These are phyloP conservation scores for Phytophthora pluvialis DNA, from an alignment of 352 stramenopile genomes.

Conservation along the genomic window DNA sequence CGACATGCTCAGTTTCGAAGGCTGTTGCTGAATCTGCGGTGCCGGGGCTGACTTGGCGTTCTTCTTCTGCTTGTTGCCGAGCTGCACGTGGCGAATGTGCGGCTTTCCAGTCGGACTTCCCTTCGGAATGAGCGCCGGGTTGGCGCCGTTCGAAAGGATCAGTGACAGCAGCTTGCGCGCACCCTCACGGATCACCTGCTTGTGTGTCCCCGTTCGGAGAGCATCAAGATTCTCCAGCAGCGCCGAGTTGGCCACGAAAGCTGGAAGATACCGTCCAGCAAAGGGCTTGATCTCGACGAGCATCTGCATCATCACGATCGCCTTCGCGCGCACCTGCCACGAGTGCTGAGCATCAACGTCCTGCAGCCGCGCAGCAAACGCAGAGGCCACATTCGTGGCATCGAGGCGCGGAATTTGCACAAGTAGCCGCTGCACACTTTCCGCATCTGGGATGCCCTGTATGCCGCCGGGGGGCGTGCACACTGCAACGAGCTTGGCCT, in stretches of 20 bases:
- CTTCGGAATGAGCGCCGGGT: constrained; percentile 46
- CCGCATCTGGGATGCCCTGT: constrained; percentile 55
- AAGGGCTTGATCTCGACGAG: constrained; percentile 58
- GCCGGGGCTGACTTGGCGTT: background rate
- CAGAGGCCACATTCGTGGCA: constrained; percentile 31
- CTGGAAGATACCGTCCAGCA: constrained; percentile 36
- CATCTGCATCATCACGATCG: constrained; percentile 59
- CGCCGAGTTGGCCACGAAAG: constrained; percentile 29
- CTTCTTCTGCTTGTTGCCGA: constrained; percentile 30
- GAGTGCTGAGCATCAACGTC: constrained; percentile 23
- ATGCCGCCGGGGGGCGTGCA: constrained; percentile 59
- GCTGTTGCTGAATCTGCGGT: constrained; percentile 9
- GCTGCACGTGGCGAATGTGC: constrained; percentile 34
- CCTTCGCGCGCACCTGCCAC: constrained; percentile 67
- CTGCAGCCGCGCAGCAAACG: constrained; percentile 48
- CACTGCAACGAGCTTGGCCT: constrained; percentile 56
- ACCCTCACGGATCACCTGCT: constrained; percentile 53
- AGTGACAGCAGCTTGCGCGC: constrained; percentile 63
- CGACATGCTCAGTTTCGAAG: constrained; percentile 5
- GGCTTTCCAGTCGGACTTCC: constrained; percentile 32
- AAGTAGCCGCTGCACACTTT: constrained; percentile 55
- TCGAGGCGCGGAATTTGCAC: constrained; percentile 49
- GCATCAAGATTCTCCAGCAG: constrained; percentile 45
- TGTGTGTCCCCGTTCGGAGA: constrained; percentile 45
- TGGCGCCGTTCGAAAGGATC: constrained; percentile 54